Conservation (phyloP, 495 filamentous ascomycete species). For the Durotheca rogersii region DNA sequence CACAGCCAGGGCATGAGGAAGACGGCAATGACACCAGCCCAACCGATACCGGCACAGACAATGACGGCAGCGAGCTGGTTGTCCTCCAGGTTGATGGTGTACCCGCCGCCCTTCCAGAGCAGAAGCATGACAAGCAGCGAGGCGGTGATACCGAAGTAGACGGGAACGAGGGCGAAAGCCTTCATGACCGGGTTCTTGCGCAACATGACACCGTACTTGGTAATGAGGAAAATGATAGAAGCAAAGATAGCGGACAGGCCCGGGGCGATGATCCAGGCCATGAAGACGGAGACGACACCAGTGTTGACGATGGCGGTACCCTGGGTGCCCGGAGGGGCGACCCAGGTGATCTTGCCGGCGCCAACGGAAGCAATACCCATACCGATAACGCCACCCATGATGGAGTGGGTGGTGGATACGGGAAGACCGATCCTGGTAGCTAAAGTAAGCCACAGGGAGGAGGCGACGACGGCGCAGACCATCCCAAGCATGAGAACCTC, state of each 20-base stretch:
- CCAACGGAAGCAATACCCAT: slow-evolving; percentile 62
- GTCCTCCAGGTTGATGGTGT: slow-evolving; percentile 47
- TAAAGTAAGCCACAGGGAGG: slow-evolving; percentile 59
- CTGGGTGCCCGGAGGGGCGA: slow-evolving; percentile 46
- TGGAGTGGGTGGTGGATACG: slow-evolving; percentile 66
- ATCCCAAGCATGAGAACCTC: slow-evolving; percentile 62
- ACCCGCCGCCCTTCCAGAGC: slow-evolving; percentile 55
- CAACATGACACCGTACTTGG: slow-evolving; percentile 64
- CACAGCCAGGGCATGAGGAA: slow-evolving; percentile 67
- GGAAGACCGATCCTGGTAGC: slow-evolving; percentile 58
- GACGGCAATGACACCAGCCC: slow-evolving; percentile 50
- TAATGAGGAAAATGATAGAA: slow-evolving; percentile 61
- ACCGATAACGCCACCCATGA: slow-evolving; percentile 62
- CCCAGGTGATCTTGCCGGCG: slow-evolving; percentile 56
- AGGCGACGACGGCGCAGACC: slow-evolving; percentile 60
- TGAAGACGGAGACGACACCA: slow-evolving; percentile 60
- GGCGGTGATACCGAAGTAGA: slow-evolving; percentile 63
- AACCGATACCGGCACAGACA: slow-evolving; percentile 57
- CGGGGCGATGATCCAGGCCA: slow-evolving; percentile 64
- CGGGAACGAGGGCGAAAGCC: slow-evolving; percentile 58
- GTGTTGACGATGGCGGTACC: slow-evolving; percentile 52
- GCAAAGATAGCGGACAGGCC: slow-evolving; percentile 58
- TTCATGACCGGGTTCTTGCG: slow-evolving; percentile 57
- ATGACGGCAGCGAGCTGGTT: slow-evolving; percentile 57
- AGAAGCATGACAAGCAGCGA: slow-evolving; percentile 65